These are phyloP conservation scores for Pulveroboletus sp. DNA, from an alignment of 768 basidiomycete genomes.

Conservation along the genomic window DNA sequence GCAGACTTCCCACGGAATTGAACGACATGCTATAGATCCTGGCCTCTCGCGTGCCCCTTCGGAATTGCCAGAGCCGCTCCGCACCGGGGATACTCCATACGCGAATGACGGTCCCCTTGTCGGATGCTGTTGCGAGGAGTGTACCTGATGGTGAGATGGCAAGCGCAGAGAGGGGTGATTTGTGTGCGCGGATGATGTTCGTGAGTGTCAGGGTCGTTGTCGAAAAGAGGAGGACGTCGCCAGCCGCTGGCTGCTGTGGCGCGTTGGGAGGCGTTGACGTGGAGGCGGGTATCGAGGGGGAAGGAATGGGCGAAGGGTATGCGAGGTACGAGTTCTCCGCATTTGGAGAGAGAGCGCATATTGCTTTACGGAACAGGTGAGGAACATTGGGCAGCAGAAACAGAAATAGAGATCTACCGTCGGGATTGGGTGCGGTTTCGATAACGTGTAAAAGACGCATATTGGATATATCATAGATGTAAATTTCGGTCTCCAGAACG, in stretches of 20 bases:
- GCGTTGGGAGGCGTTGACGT: constrained; percentile 36
- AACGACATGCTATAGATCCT: constrained; percentile 83
- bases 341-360: constrained; percentile 91
- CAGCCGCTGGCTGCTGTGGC: constrained; percentile 44
- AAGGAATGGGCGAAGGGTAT: constrained; percentile 92
- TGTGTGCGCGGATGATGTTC: constrained; percentile 97
- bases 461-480: constrained; percentile 98
- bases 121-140: constrained; percentile 87
- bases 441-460: constrained; percentile 98
- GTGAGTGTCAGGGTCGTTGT: constrained; percentile 87
- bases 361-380: constrained; percentile 49
- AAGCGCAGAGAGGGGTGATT: constrained; percentile 84
- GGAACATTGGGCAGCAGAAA: background rate
- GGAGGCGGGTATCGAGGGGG: constrained; percentile 57
- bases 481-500: constrained; percentile 95
- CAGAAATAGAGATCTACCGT: constrained; percentile 49
- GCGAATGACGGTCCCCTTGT: constrained; percentile 95
- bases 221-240: constrained; percentile 93
- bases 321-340: constrained; percentile 92
- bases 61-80: constrained; percentile 93
- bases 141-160: constrained; percentile 84
- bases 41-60: constrained; percentile 83
- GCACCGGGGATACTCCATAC: constrained; percentile 90
- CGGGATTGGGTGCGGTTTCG: constrained; percentile 93
- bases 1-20: constrained; percentile 74